Conservation (phyloP, 1,139 yeast genomes). For the Sugiyamaella xylanicola region DNA sequence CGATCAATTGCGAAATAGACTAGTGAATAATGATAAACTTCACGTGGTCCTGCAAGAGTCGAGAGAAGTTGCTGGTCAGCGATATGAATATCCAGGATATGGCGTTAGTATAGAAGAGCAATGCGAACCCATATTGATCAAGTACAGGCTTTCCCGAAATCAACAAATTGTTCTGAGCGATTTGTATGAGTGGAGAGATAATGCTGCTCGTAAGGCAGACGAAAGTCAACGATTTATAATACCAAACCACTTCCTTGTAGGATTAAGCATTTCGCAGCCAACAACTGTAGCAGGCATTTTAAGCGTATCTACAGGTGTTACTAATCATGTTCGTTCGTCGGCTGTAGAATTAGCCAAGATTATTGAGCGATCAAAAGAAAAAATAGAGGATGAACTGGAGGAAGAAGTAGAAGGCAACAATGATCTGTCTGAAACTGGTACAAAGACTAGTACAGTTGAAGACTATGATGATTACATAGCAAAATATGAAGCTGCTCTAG, state of each 20-base stretch:
- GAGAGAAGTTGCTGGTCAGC: slow-evolving; percentile 74
- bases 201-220: slow-evolving; percentile 69
- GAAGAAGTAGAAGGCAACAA: slow-evolving; percentile 24
- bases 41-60: slow-evolving; percentile 73
- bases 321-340: slow-evolving; percentile 60
- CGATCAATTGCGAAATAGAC: slow-evolving; percentile 68
- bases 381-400: slow-evolving; percentile 23
- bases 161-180: slow-evolving; percentile 60
- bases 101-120: slow-evolving; percentile 32
- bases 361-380: slow-evolving; percentile 42
- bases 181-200: slow-evolving; percentile 83
- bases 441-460: background rate
- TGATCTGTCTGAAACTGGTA: slow-evolving; percentile 19
- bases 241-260: slow-evolving; percentile 77
- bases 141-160: slow-evolving; percentile 63
- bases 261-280: slow-evolving; percentile 62
- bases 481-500: slow-evolving; percentile 21
- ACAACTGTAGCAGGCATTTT: slow-evolving; percentile 60
- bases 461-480: slow-evolving; percentile 31
- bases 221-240: slow-evolving; percentile 82
- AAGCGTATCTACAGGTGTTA: slow-evolving; percentile 52
- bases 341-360: slow-evolving; percentile 60
- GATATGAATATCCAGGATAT: slow-evolving; percentile 62
- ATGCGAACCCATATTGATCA: slow-evolving; percentile 51
- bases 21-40: slow-evolving; percentile 55